phyloP scores from a whole-genome alignment of 805 yeast genomes.

The Saturnispora diversa region DNA sequence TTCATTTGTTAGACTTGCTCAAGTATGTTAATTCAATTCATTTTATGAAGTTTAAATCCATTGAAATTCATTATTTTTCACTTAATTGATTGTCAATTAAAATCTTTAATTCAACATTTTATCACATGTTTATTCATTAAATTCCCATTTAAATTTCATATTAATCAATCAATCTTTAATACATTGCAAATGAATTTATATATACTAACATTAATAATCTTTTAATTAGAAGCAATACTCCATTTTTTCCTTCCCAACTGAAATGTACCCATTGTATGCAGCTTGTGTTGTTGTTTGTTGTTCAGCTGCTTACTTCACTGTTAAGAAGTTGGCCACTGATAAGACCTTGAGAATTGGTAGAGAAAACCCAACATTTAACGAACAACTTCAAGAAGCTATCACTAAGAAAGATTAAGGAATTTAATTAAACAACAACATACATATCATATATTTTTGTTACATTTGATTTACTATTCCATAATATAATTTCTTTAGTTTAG shows the following conservation, averaged over 20 bases:
- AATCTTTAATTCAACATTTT: no score
- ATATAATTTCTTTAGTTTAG: no score
- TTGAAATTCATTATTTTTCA: no score
- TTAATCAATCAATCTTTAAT: no score
- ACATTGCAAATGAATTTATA: neutral
- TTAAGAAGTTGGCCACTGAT: constrained; percentile 44
- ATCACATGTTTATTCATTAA: no score
- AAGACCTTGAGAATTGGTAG: constrained; percentile 42
- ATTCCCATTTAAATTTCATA: no score
- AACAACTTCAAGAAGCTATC: constrained; percentile 31
- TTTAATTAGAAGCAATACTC: constrained; percentile 7
- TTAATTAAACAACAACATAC: no score
- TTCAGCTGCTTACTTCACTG: constrained; percentile 43
- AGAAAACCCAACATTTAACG: constrained; percentile 36
- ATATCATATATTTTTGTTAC: no score
- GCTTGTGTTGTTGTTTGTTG: constrained; percentile 47
- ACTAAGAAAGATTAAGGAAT: constrained; percentile 20
- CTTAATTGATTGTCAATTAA: no score
- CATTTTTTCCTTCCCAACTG: constrained; percentile 39
- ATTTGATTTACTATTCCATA: neutral
- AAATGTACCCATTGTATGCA: constrained; percentile 49
- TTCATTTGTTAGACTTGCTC: constrained; percentile 8
- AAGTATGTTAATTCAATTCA: no score
- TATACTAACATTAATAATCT: neutral
- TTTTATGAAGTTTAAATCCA: no score